A percentile compares a stretch with the other conserved stretches of the same genome.
These are phyloP conservation scores for Alternaria metachromatica DNA, from an alignment of 2,329 filamentous ascomycete genomes.

Conservation along the genomic window DNA sequence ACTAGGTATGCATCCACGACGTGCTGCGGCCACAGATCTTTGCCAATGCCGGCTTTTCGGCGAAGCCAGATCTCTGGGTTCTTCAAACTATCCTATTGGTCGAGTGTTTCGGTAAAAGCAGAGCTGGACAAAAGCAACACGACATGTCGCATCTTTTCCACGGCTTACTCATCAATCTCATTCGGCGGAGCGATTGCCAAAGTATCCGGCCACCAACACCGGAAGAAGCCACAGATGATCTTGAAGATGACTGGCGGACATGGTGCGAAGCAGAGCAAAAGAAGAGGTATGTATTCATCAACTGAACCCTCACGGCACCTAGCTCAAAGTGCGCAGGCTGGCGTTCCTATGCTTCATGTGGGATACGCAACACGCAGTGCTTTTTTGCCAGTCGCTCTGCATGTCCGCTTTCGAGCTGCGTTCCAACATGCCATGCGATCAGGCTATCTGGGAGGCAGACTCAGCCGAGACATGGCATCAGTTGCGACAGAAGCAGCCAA, in stretches of 20 bases:
- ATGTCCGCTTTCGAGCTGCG: conserved; percentile 71
- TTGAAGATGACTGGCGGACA: conserved; percentile 59
- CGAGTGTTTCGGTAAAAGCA: conserved; percentile 69
- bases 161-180: conserved; percentile 62
- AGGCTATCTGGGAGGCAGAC: conserved; percentile 64
- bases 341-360: conserved; percentile 70
- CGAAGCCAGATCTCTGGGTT: conserved; percentile 67
- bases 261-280: conserved; percentile 65
- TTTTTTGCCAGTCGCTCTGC: conserved; percentile 70
- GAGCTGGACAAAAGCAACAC: conserved; percentile 68
- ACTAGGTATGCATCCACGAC: conserved; percentile 64
- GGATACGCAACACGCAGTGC: conserved; percentile 69
- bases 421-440: conserved; percentile 62
- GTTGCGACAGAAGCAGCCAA: conserved; percentile 48
- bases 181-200: conserved; percentile 61
- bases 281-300: conserved; percentile 54
- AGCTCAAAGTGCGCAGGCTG: conserved; percentile 43
- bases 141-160: conserved; percentile 69
- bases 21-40: conserved; percentile 66
- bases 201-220: conserved; percentile 50
- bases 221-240: conserved; percentile 46
- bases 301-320: not conserved
- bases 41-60: conserved; percentile 62
- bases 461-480: conserved; percentile 60
- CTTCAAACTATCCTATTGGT: conserved; percentile 67